Evolutionary conservation across 306 rosid species (phyloP).

Genomic region (Cucurbita maxima): DNA sequence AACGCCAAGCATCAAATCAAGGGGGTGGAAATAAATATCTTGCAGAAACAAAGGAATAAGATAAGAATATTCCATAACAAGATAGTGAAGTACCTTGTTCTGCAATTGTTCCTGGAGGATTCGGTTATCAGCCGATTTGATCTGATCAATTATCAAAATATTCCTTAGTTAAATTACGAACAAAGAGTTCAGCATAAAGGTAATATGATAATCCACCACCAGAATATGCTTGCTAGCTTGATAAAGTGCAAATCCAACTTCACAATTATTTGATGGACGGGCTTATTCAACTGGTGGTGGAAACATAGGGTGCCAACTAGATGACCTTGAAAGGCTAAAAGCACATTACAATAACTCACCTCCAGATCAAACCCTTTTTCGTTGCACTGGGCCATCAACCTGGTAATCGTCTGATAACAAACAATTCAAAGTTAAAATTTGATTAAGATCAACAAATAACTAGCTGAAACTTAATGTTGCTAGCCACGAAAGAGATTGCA

Average conservation of each 20-base stretch:
- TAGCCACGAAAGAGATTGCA: constrained; percentile 13
- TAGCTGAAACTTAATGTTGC: background rate
- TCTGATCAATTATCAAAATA: constrained; percentile 24
- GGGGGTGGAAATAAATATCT: background rate
- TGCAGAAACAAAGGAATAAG: background rate
- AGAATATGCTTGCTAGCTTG: background rate
- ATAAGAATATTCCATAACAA: background rate
- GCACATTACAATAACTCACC: constrained; percentile 36
- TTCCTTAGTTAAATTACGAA: background rate
- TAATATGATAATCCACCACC: background rate
- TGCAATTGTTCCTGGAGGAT: constrained; percentile 90
- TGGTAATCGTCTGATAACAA: constrained; percentile 55
- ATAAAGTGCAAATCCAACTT: background rate
- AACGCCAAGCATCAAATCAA: background rate
- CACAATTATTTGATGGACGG: background rate
- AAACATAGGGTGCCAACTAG: background rate
- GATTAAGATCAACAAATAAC: background rate
- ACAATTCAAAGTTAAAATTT: background rate
- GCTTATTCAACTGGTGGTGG: background rate
- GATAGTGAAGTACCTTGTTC: constrained; percentile 41
- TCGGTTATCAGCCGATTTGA: constrained; percentile 95
- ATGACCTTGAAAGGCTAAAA: background rate
- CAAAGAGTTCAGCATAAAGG: background rate
- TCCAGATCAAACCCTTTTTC: constrained; percentile 94
- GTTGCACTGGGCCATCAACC: constrained; percentile 77